Evolutionary conservation across 164 flowering plant species (phyloP), one percentile per base, ranked within the genome.

Genomic region (Piper betle): DNA sequence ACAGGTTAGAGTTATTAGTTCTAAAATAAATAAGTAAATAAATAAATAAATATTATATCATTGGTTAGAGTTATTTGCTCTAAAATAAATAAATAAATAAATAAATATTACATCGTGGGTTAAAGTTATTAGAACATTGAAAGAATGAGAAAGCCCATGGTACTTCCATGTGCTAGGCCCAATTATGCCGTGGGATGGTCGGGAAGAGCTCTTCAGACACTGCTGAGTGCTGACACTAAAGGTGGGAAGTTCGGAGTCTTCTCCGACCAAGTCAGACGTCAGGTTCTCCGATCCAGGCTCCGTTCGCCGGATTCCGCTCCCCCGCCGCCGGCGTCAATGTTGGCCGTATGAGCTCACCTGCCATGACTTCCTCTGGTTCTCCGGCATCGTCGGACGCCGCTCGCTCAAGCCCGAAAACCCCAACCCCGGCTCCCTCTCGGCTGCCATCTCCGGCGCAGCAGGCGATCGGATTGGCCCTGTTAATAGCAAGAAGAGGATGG

Each of bases 381-480:
- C 97, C 40, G 88, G 87, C 66, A 72, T 87, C 16, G 87, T 87
- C 46, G 75, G 90, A 46, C 79, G 89, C 71, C 86, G 88, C 7
- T 64, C 78, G 16, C 74, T 70, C 33, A 72, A 68, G 66, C 60
- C 83, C 16, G 60, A 50, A 16, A 63, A 59, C 58, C 53, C 72
- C 55, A 81, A 73, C 46, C 70, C 77, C 77, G 19, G 77, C 33
- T 70, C 57, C 41, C 69, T 39, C 41, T 58, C 73, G 15, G 18
- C 16, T 33, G 42, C 25, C 6, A 50, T 53, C 15, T 39, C 15
- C 10, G 37, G 33, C 57, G 11, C 9, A 5, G 75, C 55, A n/a
- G 79, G 66, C 1, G 81, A 68, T 15, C 56, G 37, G 11, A 40
- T 48, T 43, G 82, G 84, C 5, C 78, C 87, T 2, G 68, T 79